phyloP scores from a whole-genome alignment of 1,284 basidiomycete species.

The Puccinia triticina region DNA sequence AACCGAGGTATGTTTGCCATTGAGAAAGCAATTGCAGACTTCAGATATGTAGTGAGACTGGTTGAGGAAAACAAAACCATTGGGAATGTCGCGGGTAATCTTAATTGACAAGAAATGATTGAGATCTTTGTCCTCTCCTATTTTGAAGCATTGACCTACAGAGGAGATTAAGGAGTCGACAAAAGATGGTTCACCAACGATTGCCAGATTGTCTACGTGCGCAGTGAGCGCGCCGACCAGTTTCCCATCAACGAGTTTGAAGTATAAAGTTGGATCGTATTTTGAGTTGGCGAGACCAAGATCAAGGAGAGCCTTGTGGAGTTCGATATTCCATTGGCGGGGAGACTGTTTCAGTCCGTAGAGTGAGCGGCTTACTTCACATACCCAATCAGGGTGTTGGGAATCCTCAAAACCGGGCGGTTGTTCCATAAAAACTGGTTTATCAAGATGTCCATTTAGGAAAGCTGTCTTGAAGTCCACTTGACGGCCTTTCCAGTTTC shows the following conservation, averaged over 20 bases:
- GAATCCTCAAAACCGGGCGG: too few species aligned
- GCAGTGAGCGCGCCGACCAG: neutral
- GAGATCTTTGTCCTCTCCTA: too few species aligned
- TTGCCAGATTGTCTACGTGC: neutral
- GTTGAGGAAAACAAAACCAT: neutral
- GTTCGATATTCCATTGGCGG: conserved; percentile 1
- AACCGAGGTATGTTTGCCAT: neutral
- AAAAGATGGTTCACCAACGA: neutral
- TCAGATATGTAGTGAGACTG: neutral
- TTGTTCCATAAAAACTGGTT: too few species aligned
- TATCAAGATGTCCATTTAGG: too few species aligned
- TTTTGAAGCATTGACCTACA: too few species aligned
- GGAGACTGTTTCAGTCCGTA: conserved; percentile 16
- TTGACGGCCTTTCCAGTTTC: too few species aligned
- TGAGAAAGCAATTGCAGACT: neutral
- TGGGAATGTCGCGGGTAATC: conserved; percentile 1
- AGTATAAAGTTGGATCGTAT: neutral
- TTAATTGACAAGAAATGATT: too few species aligned
- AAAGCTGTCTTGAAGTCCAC: too few species aligned
- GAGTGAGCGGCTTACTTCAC: neutral
- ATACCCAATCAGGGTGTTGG: neutral
- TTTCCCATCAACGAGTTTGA: neutral
- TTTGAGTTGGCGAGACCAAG: too few species aligned
- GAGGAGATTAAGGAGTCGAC: too few species aligned
- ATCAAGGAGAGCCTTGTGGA: conserved; percentile 5